Evolutionary conservation across 768 basidiomycete species (phyloP), one percentile per base, ranked within the genome.

Genomic region (Suillus occidentalis): DNA sequence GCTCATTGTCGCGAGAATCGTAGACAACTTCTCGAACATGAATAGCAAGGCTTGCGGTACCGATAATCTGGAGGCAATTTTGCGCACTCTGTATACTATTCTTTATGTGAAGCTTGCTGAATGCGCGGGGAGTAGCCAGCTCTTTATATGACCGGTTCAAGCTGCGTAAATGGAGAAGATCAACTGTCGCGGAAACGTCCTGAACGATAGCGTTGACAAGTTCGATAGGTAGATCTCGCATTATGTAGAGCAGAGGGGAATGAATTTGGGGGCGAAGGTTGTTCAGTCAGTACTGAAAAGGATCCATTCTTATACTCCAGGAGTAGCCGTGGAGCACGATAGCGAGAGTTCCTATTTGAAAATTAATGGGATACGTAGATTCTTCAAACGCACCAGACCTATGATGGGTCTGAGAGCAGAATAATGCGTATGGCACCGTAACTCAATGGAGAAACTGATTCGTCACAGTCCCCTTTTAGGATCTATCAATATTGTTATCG

Each of bases 21-120:
- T 75, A 77, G 45, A 75, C 70, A 4, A 75, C 62, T 59, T 73
- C 71, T 45, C 67, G 69, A 18, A 75, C 72, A 8, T 69, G 68
- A 20, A 66, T 1, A 25, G 75, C 66, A 8, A 75, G 67, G 31
- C 68, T 57, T 52, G 72, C 66, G 3, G 68, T 61, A 13, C 67
- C 61, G 18, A 75, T 63, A 60, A 75, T 67, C 57, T 60, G 68
- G 63, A 34, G 63, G 63, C 60, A 68, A 4, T 70, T 72, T 31
- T 72, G 73, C 2, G 73, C 64, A 62, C 74, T 77, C 43, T 69
- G 66, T 10, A 70, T 39, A 60, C 71, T 77, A 22, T 76, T 75
- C 45, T 43, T 59, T 53, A 75, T 62, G 53, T 69, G 66, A 25
- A 75, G n/a, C 52, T 47, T 66, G 65, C 63, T 68, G 67, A 75